Evolutionary conservation across 2,329 filamentous ascomycete species (phyloP), one percentile per base, ranked within the genome.

Genomic region (Colletotrichum graminicola): DNA sequence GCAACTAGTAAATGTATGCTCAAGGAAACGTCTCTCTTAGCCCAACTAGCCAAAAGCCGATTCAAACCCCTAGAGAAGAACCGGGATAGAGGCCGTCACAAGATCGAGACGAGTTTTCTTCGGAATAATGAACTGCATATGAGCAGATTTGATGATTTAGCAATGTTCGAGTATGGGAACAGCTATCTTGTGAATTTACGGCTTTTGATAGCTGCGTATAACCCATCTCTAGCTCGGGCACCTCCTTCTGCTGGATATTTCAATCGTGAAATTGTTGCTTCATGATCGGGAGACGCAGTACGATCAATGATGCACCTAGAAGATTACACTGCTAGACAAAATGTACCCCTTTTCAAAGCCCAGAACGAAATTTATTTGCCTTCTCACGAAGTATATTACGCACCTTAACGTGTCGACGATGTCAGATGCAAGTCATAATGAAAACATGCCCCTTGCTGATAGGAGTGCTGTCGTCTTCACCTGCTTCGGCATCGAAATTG

Each of bases 351-450:
- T 11, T n/a, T 45, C 21, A 14, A 10, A n/a, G 43, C n/a, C 5
- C 1, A 1, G 21, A 10, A 10, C 11, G 0, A n/a, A 3, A 10
- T n/a, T 45, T 10, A 45, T 45, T 6, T n/a, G 1, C 7, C n/a
- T 45, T n/a, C 1, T 6, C 18, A 21, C 18, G 7, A n/a, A 5
- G 11, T n/a, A n/a, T 45, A n/a, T 18, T n/a, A 3, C 21, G 6
- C 5, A 1, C 43, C 2, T 7, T n/a, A 10, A 45, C 43, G 8
- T 45, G 8, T 14, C 8, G 8, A 11, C 21, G 3, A 45, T 11
- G 8, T 3, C 21, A 11, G 21, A 11, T n/a, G 43, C 3, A 45
- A n/a, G 5, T 45, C 8, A 10, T 7, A 4, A n/a, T 10, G 2
- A 21, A 6, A 21, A 8, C 16, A 21, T 1, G 18, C 43, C 21